A percentile compares a stretch with the other conserved stretches of the same genome.
Conservation (phyloP, 1,139 yeast species). For the Hansenula anomala region DNA sequence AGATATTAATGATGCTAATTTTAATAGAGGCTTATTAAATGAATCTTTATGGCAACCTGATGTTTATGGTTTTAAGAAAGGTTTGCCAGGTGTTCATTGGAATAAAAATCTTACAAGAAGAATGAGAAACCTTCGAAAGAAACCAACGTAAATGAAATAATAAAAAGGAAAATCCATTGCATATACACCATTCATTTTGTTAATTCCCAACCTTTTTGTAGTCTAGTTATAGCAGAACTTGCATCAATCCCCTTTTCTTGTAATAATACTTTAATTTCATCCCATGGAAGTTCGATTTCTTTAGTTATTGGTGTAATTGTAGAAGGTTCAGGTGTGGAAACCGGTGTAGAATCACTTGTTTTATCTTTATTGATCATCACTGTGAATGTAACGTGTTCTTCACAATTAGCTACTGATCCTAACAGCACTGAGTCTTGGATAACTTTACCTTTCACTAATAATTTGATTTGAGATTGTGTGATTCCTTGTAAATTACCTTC, state of each 20-base stretch:
- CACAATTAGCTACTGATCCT: conserved; percentile 8
- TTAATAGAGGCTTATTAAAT: conserved; percentile 25
- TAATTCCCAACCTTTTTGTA: conserved; percentile 37
- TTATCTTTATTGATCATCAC: conserved; percentile 30
- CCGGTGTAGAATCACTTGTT: conserved; percentile 3
- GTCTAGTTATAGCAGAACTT: conserved; percentile 26
- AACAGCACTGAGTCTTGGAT: conserved; percentile 35
- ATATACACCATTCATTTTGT: conserved; percentile 15
- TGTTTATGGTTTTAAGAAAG: conserved; percentile 32
- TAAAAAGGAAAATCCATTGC: no score
- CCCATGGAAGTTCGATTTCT: conserved; percentile 29
- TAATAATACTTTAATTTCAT: conserved; percentile 24
- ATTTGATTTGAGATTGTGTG: conserved; percentile 29
- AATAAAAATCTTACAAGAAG: conserved; percentile 31
- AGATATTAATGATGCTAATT: conserved; percentile 14
- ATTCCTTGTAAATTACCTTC: conserved; percentile 22
- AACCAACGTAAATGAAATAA: conserved; percentile 6
- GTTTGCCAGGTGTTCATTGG: conserved; percentile 35
- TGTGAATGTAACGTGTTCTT: conserved; percentile 23
- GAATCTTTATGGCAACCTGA: conserved; percentile 31
- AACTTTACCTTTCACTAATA: conserved; percentile 44
- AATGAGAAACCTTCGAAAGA: conserved; percentile 28
- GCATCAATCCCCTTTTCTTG: conserved; percentile 20
- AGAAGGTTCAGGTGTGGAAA: conserved; percentile 5
- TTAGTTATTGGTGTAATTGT: conserved; percentile 4